phyloP scores from a whole-genome alignment of 2,329 filamentous ascomycete species.

The Colletotrichum euphorbiae region DNA sequence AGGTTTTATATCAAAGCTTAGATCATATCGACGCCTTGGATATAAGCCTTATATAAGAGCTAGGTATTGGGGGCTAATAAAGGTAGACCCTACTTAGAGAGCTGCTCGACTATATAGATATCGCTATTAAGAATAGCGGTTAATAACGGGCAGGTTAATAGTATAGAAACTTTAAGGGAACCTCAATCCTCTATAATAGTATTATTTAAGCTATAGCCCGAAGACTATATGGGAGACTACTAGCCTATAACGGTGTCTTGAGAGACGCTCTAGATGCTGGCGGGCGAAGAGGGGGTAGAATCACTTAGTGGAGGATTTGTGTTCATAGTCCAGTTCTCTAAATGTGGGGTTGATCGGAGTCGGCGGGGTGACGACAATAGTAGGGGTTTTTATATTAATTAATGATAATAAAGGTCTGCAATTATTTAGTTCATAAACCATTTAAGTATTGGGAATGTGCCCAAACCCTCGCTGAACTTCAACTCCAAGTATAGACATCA shows the following conservation, averaged over 20 bases:
- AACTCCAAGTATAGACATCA: background rate
- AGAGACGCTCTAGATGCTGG: background rate
- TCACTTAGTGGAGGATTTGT: background rate
- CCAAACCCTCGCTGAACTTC: background rate
- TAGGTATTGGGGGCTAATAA: background rate
- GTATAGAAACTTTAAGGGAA: background rate
- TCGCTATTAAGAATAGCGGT: background rate
- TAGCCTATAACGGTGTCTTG: background rate
- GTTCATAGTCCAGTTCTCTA: background rate
- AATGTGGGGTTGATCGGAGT: background rate
- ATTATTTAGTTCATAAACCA: background rate
- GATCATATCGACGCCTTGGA: background rate
- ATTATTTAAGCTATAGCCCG: background rate
- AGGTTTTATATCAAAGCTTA: background rate
- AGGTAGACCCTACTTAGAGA: background rate
- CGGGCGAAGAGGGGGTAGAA: background rate
- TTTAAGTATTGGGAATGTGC: background rate
- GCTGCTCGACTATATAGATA: background rate
- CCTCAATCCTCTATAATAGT: background rate
- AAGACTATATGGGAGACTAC: background rate
- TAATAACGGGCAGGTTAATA: background rate
- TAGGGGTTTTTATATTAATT: background rate
- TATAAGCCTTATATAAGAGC: background rate
- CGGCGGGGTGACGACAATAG: background rate
- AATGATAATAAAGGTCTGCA: background rate